Evolutionary conservation across 495 filamentous ascomycete species (phyloP).

Genomic region (Aspergillus panamensis): DNA sequence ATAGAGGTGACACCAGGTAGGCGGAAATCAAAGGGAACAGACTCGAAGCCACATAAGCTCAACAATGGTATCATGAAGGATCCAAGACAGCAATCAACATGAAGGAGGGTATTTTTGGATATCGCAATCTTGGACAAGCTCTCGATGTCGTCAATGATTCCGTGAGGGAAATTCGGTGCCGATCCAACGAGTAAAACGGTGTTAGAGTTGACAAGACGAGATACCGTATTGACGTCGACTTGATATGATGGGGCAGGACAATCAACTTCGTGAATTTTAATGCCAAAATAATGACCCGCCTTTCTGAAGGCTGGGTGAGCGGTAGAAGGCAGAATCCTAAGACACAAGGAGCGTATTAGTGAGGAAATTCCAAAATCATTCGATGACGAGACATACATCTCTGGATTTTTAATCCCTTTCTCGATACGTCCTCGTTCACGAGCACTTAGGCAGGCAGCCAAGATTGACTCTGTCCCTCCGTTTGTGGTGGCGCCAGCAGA

Average conservation of each 20-base stretch:
- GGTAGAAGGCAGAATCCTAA: conserved; percentile 85
- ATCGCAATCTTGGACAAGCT: conserved; percentile 78
- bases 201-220: conserved; percentile 87
- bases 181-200: conserved; percentile 91
- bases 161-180: conserved; percentile 95
- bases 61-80: conserved; percentile 92
- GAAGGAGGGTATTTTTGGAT: conserved; percentile 73
- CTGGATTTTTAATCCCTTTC: conserved; percentile 83
- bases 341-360: conserved; percentile 25
- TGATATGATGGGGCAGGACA: conserved; percentile 82
- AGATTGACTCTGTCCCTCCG: conserved; percentile 91
- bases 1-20: conserved; percentile 91
- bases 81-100: conserved; percentile 97
- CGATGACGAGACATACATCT: conserved; percentile 63
- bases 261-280: conserved; percentile 83
- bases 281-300: conserved; percentile 88
- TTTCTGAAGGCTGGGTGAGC: conserved; percentile 97
- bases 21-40: conserved; percentile 79
- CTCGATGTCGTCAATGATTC: conserved; percentile 92
- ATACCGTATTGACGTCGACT: conserved; percentile 70
- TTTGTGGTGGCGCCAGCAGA: conserved; percentile 89
- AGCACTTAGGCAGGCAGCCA: conserved; percentile 87
- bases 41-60: conserved; percentile 72
- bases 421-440: conserved; percentile 82
- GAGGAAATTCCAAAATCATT: no score